Evolutionary conservation across 2,329 filamentous ascomycete genomes (phyloP).

Genomic region (Alternaria burnsii): DNA sequence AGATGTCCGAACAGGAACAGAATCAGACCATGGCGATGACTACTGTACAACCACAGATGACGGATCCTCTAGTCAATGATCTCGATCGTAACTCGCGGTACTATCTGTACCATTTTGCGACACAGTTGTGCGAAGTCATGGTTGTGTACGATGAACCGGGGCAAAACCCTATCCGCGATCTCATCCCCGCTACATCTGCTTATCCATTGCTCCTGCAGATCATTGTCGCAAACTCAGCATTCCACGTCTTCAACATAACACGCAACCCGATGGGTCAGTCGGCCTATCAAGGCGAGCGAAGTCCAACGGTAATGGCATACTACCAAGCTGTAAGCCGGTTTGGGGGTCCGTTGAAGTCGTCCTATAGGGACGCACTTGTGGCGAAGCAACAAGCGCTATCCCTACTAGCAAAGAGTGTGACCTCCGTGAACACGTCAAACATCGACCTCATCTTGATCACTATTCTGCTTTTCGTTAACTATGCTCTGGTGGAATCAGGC

Average conservation of each 20-base stretch:
- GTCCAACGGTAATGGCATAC: conserved; percentile 43
- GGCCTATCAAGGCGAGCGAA: conserved; percentile 42
- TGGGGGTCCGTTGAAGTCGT: conserved; percentile 44
- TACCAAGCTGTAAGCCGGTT: conserved; percentile 52
- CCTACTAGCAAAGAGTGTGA: conserved; percentile 50
- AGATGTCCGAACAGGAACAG: conserved; percentile 12
- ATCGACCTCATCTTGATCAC: conserved; percentile 57
- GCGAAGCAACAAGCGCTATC: conserved; percentile 59
- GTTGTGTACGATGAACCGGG: conserved; percentile 57
- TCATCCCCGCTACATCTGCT: conserved; percentile 56
- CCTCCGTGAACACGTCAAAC: conserved; percentile 39
- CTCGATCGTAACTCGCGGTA: conserved; percentile 58
- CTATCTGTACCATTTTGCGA: conserved; percentile 60
- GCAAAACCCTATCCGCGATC: conserved; percentile 59
- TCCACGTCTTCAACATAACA: conserved; percentile 56
- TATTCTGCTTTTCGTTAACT: conserved; percentile 60
- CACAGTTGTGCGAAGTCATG: conserved; percentile 64
- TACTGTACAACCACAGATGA: conserved; percentile 54
- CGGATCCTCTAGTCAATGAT: conserved; percentile 66
- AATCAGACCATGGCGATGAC: conserved; percentile 29
- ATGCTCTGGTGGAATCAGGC: conserved; percentile 61
- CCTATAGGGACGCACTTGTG: conserved; percentile 51
- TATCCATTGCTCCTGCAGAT: conserved; percentile 58
- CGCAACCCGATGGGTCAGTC: conserved; percentile 47
- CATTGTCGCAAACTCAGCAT: conserved; percentile 59